Evolutionary conservation across 495 filamentous ascomycete genomes (phyloP), one percentile per base, ranked within the genome.

Genomic region (Podospora appendiculata): DNA sequence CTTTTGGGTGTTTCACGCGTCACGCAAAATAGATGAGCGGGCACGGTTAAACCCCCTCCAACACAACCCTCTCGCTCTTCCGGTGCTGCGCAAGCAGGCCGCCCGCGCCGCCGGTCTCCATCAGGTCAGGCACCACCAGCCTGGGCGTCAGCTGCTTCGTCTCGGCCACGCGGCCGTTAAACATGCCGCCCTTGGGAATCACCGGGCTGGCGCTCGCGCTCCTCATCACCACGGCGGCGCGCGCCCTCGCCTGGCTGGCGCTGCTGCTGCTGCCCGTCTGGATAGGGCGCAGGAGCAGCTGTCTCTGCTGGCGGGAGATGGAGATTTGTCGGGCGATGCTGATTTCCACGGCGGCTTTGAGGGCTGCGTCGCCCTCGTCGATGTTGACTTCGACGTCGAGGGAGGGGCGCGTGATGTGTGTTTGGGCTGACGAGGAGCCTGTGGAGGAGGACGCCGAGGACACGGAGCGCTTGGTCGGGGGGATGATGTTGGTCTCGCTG

Each of bases 261-360:
- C 14, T 16, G 48, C 19, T 32, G 17, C 13, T 25, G 14, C 9
- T 13, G 19, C 10, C 19, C 9, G 65, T 68, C 44, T 61, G 50
- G 34, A 69, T 48, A 14, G 64, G 63, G 53, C 56, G 58, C 8
- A 80, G 64, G 8, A 80, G 64, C 44, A 82, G 54, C 58, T 72
- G 69, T 1, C 73, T 66, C 65, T 82, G 79, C 58, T 78, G 72
- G 36, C 76, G 59, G 33, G 79, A 81, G 18, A 84, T 70, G 38
- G 74, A 79, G 55, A 84, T 79, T 58, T 82, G 78, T 9, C 80
- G 62, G 3, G 80, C 79, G 53, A 84, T 81, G 14, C 76, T 80
- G 44, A 79, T 66, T 57, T 84, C 78, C 7, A 79, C 78, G 17
- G 77, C 68, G 8, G 67, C 62, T 50, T 70, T 71, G 8, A 77